Conservation (phyloP, 2,329 filamentous ascomycete genomes). For the Fusarium mangiferae region DNA sequence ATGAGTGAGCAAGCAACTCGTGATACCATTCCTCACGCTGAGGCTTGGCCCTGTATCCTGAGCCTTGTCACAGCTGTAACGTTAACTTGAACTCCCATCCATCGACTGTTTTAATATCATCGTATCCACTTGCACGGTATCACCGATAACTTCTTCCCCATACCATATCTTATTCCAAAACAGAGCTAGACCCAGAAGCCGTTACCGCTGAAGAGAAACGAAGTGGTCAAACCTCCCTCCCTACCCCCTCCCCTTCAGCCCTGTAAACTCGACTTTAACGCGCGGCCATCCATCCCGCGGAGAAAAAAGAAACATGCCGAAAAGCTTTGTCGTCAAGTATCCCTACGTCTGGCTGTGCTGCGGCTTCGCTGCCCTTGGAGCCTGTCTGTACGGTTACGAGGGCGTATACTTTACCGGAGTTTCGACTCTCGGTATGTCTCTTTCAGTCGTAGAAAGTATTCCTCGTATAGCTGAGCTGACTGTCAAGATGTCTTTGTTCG, state of each 20-base stretch:
- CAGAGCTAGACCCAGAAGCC: constrained; percentile 4
- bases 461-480: not conserved
- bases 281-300: constrained; percentile 1
- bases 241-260: constrained; percentile 16
- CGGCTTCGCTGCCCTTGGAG: constrained; percentile 50
- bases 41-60: not conserved
- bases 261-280: constrained; percentile 5
- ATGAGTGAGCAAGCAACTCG: not conserved
- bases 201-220: not conserved
- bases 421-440: constrained; percentile 45
- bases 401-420: constrained; percentile 51
- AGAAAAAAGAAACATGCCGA: constrained; percentile 8
- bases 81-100: not conserved
- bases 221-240: not conserved
- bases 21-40: not conserved
- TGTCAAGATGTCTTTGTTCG: constrained; percentile 46
- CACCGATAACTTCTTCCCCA: not conserved
- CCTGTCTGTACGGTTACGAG: constrained; percentile 52
- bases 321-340: constrained; percentile 37
- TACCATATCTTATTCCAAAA: not conserved
- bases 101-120: not conserved
- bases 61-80: not conserved
- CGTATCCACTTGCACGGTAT: not conserved
- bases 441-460: not conserved
- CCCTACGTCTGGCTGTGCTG: constrained; percentile 48